A percentile compares a stretch with the other conserved stretches of the same genome.
Evolutionary conservation across 306 rosid species (phyloP).

Genomic region (Medicago truncatula): DNA sequence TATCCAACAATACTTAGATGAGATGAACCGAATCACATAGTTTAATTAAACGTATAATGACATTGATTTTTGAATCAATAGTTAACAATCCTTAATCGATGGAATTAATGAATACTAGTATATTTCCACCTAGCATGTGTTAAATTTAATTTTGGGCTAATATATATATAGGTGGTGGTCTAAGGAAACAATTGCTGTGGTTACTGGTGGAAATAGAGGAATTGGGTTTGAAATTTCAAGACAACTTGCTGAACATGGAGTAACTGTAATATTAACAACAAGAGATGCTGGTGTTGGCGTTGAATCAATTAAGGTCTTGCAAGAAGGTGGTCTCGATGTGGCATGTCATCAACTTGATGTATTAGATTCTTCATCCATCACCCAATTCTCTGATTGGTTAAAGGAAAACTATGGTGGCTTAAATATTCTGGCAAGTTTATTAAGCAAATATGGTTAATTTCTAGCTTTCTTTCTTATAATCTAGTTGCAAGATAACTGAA

Average conservation of each 20-base stretch:
- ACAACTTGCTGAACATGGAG: slow-evolving; percentile 82
- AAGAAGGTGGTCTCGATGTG: slow-evolving; percentile 83
- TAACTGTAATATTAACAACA: slow-evolving; percentile 81
- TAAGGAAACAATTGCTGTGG: slow-evolving; percentile 82
- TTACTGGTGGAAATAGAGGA: slow-evolving; percentile 91
- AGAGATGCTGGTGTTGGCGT: slow-evolving; percentile 75
- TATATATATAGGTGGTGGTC: slow-evolving; percentile 89
- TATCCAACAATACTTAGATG: neutral
- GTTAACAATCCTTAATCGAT: neutral
- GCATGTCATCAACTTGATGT: slow-evolving; percentile 77
- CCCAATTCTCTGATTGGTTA: slow-evolving; percentile 67
- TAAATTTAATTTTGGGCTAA: neutral
- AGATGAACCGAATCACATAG: neutral
- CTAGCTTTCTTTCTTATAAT: too few species aligned
- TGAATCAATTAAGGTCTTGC: slow-evolving; percentile 85
- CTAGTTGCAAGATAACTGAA: neutral
- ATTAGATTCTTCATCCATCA: slow-evolving; percentile 67
- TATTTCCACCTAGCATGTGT: neutral
- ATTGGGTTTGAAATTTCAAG: slow-evolving; percentile 87
- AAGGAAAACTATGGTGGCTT: slow-evolving; percentile 77
- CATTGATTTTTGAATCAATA: neutral
- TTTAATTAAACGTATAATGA: neutral
- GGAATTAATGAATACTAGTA: neutral
- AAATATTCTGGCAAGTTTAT: slow-evolving; percentile 72
- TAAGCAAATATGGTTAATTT: neutral